These are phyloP conservation scores for Taiozyma sp. DNA, from an alignment of 1,139 yeast species.

Conservation along the genomic window DNA sequence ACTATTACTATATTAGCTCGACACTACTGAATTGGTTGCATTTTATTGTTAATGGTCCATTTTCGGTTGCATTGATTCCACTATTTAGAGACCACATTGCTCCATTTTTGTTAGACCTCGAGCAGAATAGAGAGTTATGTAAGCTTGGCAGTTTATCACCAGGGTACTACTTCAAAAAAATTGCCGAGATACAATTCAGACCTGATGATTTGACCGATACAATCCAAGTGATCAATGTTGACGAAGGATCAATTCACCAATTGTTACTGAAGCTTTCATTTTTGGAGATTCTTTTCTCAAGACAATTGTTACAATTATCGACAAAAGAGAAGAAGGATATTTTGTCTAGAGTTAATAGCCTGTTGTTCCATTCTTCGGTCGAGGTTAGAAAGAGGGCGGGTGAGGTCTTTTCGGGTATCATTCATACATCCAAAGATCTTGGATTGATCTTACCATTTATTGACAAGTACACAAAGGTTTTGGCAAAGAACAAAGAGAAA, in stretches of 20 bases:
- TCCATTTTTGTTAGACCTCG: constrained; percentile 67
- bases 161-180: constrained; percentile 43
- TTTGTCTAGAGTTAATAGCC: constrained; percentile 46
- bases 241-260: constrained; percentile 61
- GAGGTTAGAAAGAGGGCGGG: constrained; percentile 81
- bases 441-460: constrained; percentile 34
- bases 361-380: constrained; percentile 56
- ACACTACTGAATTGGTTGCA: constrained; percentile 28
- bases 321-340: constrained; percentile 45
- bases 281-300: constrained; percentile 70
- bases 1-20: constrained; percentile 33
- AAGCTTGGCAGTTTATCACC: constrained; percentile 67
- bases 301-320: constrained; percentile 58
- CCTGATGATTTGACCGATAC: constrained; percentile 39
- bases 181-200: constrained; percentile 58
- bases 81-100: constrained; percentile 43
- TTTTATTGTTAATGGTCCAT: constrained; percentile 21
- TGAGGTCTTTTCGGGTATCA: constrained; percentile 71
- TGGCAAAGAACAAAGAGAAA: constrained; percentile 30
- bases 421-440: constrained; percentile 66
- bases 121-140: constrained; percentile 76
- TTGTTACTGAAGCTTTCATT: constrained; percentile 63
- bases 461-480: constrained; percentile 32
- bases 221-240: constrained; percentile 46
- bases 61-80: constrained; percentile 34